phyloP scores from a whole-genome alignment of 108 stramenopile genomes.

The Skeletonema potamos region DNA sequence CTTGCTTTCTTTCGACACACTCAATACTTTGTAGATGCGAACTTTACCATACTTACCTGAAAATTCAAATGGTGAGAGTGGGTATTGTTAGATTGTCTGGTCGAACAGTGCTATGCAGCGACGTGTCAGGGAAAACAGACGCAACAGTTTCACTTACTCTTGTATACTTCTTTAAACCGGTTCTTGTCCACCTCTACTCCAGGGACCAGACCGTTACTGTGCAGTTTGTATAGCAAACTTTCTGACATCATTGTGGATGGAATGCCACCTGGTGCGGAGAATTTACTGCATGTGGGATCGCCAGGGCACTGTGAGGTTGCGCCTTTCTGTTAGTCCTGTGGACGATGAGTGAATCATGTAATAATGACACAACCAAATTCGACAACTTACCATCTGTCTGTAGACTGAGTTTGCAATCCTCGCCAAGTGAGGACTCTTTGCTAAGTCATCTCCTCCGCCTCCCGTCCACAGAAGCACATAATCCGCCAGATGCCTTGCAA shows the following conservation, averaged over 20 bases:
- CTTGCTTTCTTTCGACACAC: constrained; percentile 87
- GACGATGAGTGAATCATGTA: background rate
- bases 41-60: constrained; percentile 98
- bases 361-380: background rate
- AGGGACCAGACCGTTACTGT: constrained; percentile 66
- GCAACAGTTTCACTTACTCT: too few species aligned
- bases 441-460: constrained; percentile 96
- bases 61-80: too few species aligned
- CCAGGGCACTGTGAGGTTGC: constrained; percentile 68
- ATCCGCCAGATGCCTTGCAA: constrained; percentile 94
- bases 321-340: background rate
- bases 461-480: constrained; percentile 96
- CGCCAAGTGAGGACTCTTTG: constrained; percentile 95
- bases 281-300: constrained; percentile 89
- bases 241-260: constrained; percentile 76
- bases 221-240: constrained; percentile 91
- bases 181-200: constrained; percentile 80
- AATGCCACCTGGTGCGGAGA: constrained; percentile 56
- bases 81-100: too few species aligned
- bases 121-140: too few species aligned
- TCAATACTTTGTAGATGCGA: constrained; percentile 93
- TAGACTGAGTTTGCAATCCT: constrained; percentile 98
- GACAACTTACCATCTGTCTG: constrained; percentile 57
- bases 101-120: too few species aligned
- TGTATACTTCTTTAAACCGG: constrained; percentile 86